phyloP scores from a whole-genome alignment of 306 rosid species.

The Gynostemma pentaphyllum region DNA sequence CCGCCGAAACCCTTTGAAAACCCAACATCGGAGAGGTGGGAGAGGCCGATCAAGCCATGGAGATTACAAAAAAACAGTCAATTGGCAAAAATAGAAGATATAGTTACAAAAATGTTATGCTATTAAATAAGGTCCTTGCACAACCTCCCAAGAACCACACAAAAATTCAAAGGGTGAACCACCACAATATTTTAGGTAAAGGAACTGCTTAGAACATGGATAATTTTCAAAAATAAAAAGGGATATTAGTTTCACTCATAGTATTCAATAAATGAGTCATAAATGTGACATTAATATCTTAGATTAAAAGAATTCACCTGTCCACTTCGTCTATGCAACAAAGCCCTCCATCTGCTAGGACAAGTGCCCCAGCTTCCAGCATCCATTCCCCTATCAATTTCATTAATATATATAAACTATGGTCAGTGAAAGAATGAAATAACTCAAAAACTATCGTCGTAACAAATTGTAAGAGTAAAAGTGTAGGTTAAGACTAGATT shows the following conservation, averaged over 20 bases:
- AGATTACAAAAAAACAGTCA: no score
- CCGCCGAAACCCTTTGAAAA: no score
- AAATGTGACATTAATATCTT: not conserved
- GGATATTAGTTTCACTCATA: not conserved
- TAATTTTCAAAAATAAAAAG: no score
- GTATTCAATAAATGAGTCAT: not conserved
- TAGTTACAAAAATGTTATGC: no score
- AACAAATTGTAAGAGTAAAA: not conserved
- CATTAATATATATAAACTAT: conserved; percentile 3
- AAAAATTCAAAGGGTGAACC: no score
- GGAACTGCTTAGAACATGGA: no score
- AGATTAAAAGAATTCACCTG: conserved; percentile 31
- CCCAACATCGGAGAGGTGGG: no score
- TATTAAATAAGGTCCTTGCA: no score
- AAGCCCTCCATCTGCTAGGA: conserved; percentile 92
- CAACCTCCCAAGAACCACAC: no score
- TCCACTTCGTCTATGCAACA: conserved; percentile 98
- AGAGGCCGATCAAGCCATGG: no score
- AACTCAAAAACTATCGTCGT: not conserved
- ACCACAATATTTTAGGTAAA: no score
- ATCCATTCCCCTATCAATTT: conserved; percentile 76
- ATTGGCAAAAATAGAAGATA: no score
- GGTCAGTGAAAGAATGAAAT: not conserved
- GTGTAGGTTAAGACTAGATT: conserved; percentile 2
- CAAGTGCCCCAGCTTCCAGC: conserved; percentile 99